These are phyloP conservation scores for Luzula sylvatica DNA, from an alignment of 176 grass and related monocot genomes.

Conservation along the genomic window DNA sequence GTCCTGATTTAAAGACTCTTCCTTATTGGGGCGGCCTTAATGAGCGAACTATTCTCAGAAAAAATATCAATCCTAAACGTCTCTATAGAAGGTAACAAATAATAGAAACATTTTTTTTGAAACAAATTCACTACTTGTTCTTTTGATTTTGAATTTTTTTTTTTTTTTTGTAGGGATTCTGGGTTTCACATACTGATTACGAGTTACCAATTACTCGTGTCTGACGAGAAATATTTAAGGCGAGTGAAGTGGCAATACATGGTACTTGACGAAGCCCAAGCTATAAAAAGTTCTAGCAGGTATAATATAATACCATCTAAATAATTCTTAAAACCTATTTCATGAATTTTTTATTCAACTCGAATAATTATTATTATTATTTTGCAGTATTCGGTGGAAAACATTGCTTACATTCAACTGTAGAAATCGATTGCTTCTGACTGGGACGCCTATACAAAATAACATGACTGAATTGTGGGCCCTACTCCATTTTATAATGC, in stretches of 20 bases:
- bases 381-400: slow-evolving; percentile 90
- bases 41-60: slow-evolving; percentile 73
- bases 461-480: slow-evolving; percentile 99
- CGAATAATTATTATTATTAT: slow-evolving; percentile 5
- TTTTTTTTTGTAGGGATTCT: slow-evolving; percentile 54
- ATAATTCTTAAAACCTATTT: not conserved
- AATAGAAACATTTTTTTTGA: not conserved
- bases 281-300: slow-evolving; percentile 99
- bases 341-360: slow-evolving; percentile 11
- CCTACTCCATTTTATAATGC: slow-evolving; percentile 99
- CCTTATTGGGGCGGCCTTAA: slow-evolving; percentile 76
- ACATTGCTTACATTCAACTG: slow-evolving; percentile 97
- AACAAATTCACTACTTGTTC: not conserved
- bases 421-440: slow-evolving; percentile 97
- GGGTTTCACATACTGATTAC: slow-evolving; percentile 98
- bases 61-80: slow-evolving; percentile 94
- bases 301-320: slow-evolving; percentile 15
- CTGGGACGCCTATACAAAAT: slow-evolving; percentile 97
- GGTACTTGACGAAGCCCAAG: slow-evolving; percentile 98
- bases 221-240: slow-evolving; percentile 91
- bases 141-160: slow-evolving; percentile 19
- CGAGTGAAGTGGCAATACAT: slow-evolving; percentile 99
- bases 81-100: slow-evolving; percentile 68
- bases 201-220: slow-evolving; percentile 96
- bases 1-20: slow-evolving; percentile 97